Conservation (phyloP, 73 alveolate species). For the Diophrys appendiculata region DNA sequence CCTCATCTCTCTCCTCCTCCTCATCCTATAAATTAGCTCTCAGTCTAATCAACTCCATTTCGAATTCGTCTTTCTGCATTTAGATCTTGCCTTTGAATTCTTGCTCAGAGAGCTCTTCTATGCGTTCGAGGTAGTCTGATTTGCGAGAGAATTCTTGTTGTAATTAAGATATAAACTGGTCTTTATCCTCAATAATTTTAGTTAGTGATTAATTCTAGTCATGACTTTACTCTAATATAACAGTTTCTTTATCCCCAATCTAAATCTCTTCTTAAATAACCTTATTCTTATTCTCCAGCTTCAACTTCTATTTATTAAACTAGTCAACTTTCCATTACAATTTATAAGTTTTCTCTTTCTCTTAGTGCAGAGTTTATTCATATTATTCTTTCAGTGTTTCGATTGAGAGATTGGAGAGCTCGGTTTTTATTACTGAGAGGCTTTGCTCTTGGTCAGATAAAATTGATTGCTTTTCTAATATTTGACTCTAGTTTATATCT, state of each 20-base stretch:
- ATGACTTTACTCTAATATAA: no score
- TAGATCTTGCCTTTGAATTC: no score
- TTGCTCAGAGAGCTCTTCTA: no score
- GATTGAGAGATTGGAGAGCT: not conserved
- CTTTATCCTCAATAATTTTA: not conserved
- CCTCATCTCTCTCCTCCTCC: not conserved
- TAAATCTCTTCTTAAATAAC: not conserved
- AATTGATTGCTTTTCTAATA: not conserved
- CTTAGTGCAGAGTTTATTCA: not conserved
- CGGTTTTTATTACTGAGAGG: not conserved
- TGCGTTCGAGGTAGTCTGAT: no score
- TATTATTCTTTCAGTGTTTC: not conserved
- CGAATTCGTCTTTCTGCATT: slow-evolving; percentile 2
- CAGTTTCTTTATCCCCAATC: not conserved
- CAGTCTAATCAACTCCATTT: not conserved
- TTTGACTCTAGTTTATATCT: not conserved
- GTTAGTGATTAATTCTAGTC: not conserved
- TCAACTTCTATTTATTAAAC: no score
- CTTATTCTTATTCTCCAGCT: not conserved
- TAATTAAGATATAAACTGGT: not conserved
- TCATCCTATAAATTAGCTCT: not conserved
- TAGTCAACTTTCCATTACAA: not conserved
- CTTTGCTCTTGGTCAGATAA: no score
- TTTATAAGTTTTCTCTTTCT: not conserved
- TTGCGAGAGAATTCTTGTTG: not conserved